These are phyloP conservation scores for Xylaria telfairii DNA, from an alignment of 495 filamentous ascomycete species.

Conservation along the genomic window DNA sequence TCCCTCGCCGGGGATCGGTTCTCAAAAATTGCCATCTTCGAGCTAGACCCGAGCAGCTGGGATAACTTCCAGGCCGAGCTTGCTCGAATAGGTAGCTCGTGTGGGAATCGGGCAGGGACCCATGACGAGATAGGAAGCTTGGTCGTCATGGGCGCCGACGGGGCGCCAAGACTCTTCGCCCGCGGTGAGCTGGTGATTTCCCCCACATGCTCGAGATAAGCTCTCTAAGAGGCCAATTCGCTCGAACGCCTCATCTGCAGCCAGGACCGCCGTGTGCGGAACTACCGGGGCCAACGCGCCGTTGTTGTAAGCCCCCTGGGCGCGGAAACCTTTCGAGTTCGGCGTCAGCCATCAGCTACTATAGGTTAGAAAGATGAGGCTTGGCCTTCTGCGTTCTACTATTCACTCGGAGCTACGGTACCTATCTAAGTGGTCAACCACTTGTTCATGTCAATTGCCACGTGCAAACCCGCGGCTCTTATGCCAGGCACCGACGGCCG, in stretches of 20 bases:
- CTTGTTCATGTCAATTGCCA: slow-evolving; percentile 9
- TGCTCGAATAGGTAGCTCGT: slow-evolving; percentile 24
- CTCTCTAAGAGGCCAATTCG: slow-evolving; percentile 25
- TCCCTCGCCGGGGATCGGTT: neutral
- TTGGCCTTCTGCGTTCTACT: neutral
- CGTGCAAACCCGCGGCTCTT: neutral
- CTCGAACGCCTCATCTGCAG: neutral
- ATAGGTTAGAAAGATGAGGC: no score
- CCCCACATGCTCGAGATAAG: slow-evolving; percentile 25
- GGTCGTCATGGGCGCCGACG: neutral
- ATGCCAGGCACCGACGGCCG: neutral
- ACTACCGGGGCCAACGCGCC: neutral
- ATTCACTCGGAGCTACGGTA: neutral
- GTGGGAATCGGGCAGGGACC: neutral
- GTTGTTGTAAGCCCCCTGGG: neutral
- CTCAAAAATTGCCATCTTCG: slow-evolving; percentile 8
- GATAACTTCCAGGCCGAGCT: neutral
- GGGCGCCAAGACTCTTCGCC: neutral
- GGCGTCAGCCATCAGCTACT: neutral
- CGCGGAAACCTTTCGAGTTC: neutral
- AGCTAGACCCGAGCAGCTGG: slow-evolving; percentile 24
- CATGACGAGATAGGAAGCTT: slow-evolving; percentile 21
- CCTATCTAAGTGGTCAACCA: neutral
- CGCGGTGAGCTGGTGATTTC: neutral
- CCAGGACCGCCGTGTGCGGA: neutral